These are phyloP conservation scores for Gossypium thurberi DNA, from an alignment of 345 rosid species.

Conservation along the genomic window DNA sequence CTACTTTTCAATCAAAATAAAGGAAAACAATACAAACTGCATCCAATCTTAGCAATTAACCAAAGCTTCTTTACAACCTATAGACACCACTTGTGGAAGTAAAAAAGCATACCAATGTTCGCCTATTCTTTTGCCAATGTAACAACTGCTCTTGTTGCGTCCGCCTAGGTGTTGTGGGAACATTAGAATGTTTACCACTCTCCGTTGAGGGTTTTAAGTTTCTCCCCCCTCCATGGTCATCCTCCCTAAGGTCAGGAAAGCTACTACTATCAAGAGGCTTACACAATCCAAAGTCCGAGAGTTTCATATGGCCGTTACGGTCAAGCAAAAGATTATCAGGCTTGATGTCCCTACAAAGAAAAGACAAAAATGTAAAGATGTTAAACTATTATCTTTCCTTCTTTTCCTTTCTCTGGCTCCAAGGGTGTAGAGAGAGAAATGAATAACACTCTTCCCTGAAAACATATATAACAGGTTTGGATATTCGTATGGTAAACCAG, in stretches of 20 bases:
- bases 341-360: conserved; percentile 52
- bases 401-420: neutral
- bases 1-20: neutral
- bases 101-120: conserved; percentile 44
- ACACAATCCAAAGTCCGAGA: conserved; percentile 67
- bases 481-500: neutral
- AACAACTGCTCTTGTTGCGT: conserved; percentile 63
- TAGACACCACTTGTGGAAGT: neutral
- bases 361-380: conserved; percentile 8
- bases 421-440: neutral
- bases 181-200: conserved; percentile 33
- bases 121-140: conserved; percentile 69
- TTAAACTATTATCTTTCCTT: neutral
- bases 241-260: conserved; percentile 43
- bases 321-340: conserved; percentile 66
- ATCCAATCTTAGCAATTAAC: neutral
- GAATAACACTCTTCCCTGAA: neutral
- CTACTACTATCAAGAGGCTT: conserved; percentile 57
- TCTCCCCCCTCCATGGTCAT: conserved; percentile 30
- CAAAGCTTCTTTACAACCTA: conserved; percentile 3
- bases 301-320: conserved; percentile 55
- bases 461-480: neutral
- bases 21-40: neutral
- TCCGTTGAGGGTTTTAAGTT: conserved; percentile 37
- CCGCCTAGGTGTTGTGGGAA: conserved; percentile 49